Evolutionary conservation across 2,329 filamentous ascomycete genomes (phyloP).

Genomic region (Botrytis cinerea): DNA sequence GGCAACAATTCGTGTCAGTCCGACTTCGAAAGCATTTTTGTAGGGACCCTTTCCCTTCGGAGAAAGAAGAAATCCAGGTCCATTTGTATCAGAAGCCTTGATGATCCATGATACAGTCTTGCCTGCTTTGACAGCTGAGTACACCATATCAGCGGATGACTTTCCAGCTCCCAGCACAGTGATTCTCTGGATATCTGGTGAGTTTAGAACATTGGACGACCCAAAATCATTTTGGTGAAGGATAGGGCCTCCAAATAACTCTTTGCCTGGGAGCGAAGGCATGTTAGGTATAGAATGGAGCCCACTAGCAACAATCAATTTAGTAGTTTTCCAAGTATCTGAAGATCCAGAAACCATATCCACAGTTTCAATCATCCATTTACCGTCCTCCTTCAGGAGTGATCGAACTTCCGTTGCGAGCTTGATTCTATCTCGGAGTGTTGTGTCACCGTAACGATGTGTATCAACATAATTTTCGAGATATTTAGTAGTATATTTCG

Average conservation of each 20-base stretch:
- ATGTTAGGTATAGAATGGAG: not conserved
- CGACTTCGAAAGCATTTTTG: constrained; percentile 30
- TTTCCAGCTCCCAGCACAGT: not conserved
- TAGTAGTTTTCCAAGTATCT: not conserved
- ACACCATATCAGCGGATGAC: not conserved
- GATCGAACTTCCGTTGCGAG: not conserved
- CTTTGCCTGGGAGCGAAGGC: not conserved
- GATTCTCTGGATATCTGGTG: not conserved
- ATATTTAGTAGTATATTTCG: not conserved
- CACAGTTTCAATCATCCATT: not conserved
- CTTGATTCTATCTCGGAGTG: not conserved
- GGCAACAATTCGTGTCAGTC: constrained; percentile 24
- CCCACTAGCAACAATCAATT: not conserved
- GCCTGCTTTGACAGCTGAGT: not conserved
- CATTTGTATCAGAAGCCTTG: not conserved
- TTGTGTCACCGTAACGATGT: not conserved
- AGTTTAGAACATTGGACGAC: not conserved
- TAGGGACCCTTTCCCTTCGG: constrained; percentile 2
- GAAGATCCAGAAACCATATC: not conserved
- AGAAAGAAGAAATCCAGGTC: constrained; percentile 1
- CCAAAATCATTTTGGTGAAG: not conserved
- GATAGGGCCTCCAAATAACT: not conserved
- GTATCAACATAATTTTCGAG: not conserved
- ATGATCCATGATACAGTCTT: constrained; percentile 2
- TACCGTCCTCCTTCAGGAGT: not conserved